phyloP scores from a whole-genome alignment of 495 filamentous ascomycete genomes.

The Trichocladium antarcticum region DNA sequence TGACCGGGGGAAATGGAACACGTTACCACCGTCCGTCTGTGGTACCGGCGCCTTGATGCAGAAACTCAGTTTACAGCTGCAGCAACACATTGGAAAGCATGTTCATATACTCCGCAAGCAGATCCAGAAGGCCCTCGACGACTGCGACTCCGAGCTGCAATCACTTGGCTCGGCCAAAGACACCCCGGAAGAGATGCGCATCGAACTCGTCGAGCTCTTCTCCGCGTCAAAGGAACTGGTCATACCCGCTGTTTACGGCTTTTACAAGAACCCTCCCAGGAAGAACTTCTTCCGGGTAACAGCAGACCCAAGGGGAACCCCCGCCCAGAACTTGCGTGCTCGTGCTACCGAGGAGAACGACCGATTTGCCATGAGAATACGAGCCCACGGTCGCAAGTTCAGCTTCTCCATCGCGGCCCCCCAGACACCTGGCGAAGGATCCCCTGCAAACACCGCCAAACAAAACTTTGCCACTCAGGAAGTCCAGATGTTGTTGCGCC shows the following conservation, averaged over 20 bases:
- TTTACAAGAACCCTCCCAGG: constrained; percentile 33
- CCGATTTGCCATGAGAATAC: constrained; percentile 24
- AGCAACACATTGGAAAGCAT: constrained; percentile 30
- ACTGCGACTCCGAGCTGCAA: constrained; percentile 29
- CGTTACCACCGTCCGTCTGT: constrained; percentile 22
- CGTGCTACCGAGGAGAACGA: constrained; percentile 36
- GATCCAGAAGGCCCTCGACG: constrained; percentile 30
- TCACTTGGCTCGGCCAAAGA: constrained; percentile 29
- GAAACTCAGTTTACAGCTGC: constrained; percentile 30
- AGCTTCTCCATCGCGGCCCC: constrained; percentile 14
- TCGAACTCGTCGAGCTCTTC: constrained; percentile 32
- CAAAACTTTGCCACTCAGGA: constrained; percentile 27
- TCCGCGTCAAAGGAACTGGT: constrained; percentile 30
- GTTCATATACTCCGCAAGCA: constrained; percentile 26
- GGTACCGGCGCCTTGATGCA: constrained; percentile 27
- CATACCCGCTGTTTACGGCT: constrained; percentile 31
- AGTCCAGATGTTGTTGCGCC: constrained; percentile 26
- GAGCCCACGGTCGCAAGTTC: constrained; percentile 31
- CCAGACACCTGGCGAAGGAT: constrained; percentile 1
- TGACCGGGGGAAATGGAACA: constrained; percentile 33
- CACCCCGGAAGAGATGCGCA: constrained; percentile 30
- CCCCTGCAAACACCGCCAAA: constrained; percentile 14
- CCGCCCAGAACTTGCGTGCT: constrained; percentile 32
- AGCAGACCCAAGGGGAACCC: constrained; percentile 29
- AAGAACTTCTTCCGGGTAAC: constrained; percentile 31